Evolutionary conservation across 352 stramenopile genomes (phyloP).

Genomic region (Elongisporangium anandrum): DNA sequence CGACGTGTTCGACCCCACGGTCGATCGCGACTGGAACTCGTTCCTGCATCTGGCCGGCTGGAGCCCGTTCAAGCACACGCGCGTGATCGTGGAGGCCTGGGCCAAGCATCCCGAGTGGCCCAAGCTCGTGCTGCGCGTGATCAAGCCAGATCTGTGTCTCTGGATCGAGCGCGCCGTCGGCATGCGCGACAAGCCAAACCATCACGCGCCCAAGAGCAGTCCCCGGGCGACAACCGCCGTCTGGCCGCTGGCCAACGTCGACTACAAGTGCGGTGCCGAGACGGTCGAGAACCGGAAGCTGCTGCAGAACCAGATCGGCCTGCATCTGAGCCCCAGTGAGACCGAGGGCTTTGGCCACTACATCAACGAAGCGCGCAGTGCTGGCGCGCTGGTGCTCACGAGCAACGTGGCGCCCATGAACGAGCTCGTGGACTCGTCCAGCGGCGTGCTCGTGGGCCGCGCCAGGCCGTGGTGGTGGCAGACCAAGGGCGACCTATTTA

Average conservation of each 20-base stretch:
- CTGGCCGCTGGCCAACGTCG: slow-evolving; percentile 64
- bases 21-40: slow-evolving; percentile 65
- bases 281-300: slow-evolving; percentile 46
- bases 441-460: slow-evolving; percentile 61
- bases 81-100: slow-evolving; percentile 67
- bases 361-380: slow-evolving; percentile 81
- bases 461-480: slow-evolving; percentile 73
- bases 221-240: background rate
- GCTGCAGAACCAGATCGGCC: slow-evolving; percentile 71
- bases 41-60: slow-evolving; percentile 68
- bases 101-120: slow-evolving; percentile 71
- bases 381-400: slow-evolving; percentile 67
- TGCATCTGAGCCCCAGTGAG: slow-evolving; percentile 74
- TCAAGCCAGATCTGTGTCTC: slow-evolving; percentile 52
- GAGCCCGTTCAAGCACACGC: slow-evolving; percentile 79
- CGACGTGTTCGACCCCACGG: slow-evolving; percentile 51
- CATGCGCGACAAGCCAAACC: slow-evolving; percentile 13
- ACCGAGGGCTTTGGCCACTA: slow-evolving; percentile 83
- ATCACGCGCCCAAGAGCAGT: slow-evolving; percentile 3
- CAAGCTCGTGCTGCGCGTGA: slow-evolving; percentile 61
- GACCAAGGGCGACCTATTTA: slow-evolving; percentile 80
- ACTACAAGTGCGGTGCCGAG: slow-evolving; percentile 68
- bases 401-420: slow-evolving; percentile 84
- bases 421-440: slow-evolving; percentile 70
- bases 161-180: slow-evolving; percentile 68